Evolutionary conservation across 2,329 filamentous ascomycete genomes (phyloP), one percentile per base, ranked within the genome.

Genomic region (Fonsecaea pedrosoi): DNA sequence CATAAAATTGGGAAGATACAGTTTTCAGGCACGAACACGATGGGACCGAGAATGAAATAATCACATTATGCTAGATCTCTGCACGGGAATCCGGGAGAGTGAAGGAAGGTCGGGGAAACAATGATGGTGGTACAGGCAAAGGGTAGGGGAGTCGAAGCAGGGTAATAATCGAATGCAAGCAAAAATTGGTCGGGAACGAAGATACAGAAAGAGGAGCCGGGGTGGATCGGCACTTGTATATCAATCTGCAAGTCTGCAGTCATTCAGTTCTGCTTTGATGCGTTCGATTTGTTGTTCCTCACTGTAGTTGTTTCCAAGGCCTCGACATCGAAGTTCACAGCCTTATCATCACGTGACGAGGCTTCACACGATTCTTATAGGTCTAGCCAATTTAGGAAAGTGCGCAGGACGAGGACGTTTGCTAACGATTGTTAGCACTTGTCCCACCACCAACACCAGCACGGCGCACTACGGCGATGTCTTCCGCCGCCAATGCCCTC

Each of bases 1-100:
- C 67, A 69, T 69, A 25, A 68, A 59, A 53, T 60, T 55, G 54
- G 60, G 60, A 64, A 60, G 60, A 67, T 65, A 68, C 63, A 68
- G 54, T 64, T 68, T 63, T 65, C 65, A 64, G 67, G 60, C 62
- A 69, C 65, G 62, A 69, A 71, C 65, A 71, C 65, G 69, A 69
- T 60, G 61, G 69, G 65, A 63, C 60, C 62, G 60, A 50, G 38
- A 68, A 56, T 65, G 62, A 67, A 67, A 68, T 61, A 61, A 61
- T 61, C 45, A 54, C 45, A 67, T 62, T 58, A 66, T 64, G 55
- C 56, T 64, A 64, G 54, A 54, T 60, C 60, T 61, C 54, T 55
- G 56, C 56, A 64, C 60, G 54, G 60, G 18, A 62, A 48, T 58
- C 56, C 21, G 53, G 30, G 59, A 57, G 18, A 18, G 12, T 4